A percentile compares a stretch with the other conserved stretches of the same genome.
phyloP scores from a whole-genome alignment of 495 filamentous ascomycete species.

The Tuber borchii region DNA sequence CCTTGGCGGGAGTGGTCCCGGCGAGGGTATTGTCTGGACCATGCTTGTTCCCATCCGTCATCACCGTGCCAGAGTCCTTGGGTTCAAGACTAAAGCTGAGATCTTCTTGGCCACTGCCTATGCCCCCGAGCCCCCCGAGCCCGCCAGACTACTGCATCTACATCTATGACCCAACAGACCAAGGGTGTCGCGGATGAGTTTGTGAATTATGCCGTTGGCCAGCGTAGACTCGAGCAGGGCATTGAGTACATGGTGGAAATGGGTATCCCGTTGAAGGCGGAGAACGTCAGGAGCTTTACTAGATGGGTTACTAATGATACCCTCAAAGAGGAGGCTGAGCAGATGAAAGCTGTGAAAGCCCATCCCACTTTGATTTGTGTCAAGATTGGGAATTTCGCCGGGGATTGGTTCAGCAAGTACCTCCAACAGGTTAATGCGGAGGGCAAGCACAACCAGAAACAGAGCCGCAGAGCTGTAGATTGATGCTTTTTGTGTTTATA shows the following conservation, averaged over 20 bases:
- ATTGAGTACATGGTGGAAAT: conserved; percentile 30
- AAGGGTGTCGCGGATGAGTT: conserved; percentile 6
- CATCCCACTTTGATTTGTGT: conserved; percentile 1
- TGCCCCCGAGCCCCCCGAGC: not conserved
- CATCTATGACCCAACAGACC: no score
- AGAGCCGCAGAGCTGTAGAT: not conserved
- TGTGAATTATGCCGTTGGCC: conserved; percentile 18
- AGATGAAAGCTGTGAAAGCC: conserved; percentile 16
- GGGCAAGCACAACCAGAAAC: not conserved
- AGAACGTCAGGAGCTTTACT: conserved; percentile 2
- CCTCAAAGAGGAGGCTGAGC: conserved; percentile 15
- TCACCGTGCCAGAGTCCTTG: conserved; percentile 6
- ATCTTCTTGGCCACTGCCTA: not conserved
- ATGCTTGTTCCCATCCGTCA: conserved; percentile 11
- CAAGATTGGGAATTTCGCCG: not conserved
- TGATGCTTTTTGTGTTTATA: not conserved
- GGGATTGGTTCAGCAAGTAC: not conserved
- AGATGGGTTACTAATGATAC: conserved; percentile 24
- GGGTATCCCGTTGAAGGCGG: conserved; percentile 1
- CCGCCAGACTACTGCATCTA: not conserved
- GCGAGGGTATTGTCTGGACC: conserved; percentile 30
- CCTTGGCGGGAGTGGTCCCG: conserved; percentile 6
- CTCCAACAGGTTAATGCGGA: not conserved
- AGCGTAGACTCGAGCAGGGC: conserved; percentile 23
- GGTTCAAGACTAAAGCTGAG: conserved; percentile 24